A percentile compares a stretch with the other conserved stretches of the same genome.
phyloP scores from a whole-genome alignment of 2,329 filamentous ascomycete genomes.

The Microcyclosporella mali region DNA sequence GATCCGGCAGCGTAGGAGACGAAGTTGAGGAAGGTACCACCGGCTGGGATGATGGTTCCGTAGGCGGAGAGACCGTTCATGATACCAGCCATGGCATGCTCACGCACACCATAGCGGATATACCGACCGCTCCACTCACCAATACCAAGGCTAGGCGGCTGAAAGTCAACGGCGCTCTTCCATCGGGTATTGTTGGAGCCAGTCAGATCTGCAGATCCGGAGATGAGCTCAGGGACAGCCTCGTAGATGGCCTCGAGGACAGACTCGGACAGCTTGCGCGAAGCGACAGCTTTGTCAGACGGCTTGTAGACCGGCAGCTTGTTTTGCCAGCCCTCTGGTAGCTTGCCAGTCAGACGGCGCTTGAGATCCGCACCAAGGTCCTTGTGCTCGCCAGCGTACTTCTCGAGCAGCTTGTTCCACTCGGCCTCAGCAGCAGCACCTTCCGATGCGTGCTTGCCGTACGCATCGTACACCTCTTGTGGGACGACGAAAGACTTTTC shows the following conservation, averaged over 20 bases:
- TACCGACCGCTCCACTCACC: slow-evolving; percentile 90
- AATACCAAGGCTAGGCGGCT: slow-evolving; percentile 77
- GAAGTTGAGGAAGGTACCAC: slow-evolving; percentile 98
- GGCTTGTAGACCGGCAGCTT: slow-evolving; percentile 84
- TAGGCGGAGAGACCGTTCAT: slow-evolving; percentile 95
- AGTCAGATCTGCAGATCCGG: slow-evolving; percentile 95
- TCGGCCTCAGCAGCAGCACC: slow-evolving; percentile 86
- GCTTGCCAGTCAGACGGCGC: slow-evolving; percentile 73
- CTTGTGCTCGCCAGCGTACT: slow-evolving; percentile 74
- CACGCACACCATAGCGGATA: slow-evolving; percentile 84
- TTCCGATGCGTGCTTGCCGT: slow-evolving; percentile 75
- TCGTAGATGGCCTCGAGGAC: slow-evolving; percentile 84
- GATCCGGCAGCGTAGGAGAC: slow-evolving; percentile 95
- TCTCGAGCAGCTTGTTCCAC: slow-evolving; percentile 89
- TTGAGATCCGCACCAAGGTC: slow-evolving; percentile 71
- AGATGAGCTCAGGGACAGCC: slow-evolving; percentile 80
- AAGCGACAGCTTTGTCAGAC: slow-evolving; percentile 75
- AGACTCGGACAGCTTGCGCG: slow-evolving; percentile 92
- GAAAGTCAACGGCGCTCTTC: slow-evolving; percentile 97
- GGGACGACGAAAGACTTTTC: slow-evolving; percentile 88
- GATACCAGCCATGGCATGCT: slow-evolving; percentile 87
- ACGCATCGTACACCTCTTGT: slow-evolving; percentile 88
- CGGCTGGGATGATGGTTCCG: slow-evolving; percentile 87
- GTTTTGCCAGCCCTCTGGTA: slow-evolving; percentile 97
- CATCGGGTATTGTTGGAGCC: slow-evolving; percentile 97